Base-by-base conservation (phyloP, 495 filamentous ascomycete species). In the Ramalina intermedia region DNA sequence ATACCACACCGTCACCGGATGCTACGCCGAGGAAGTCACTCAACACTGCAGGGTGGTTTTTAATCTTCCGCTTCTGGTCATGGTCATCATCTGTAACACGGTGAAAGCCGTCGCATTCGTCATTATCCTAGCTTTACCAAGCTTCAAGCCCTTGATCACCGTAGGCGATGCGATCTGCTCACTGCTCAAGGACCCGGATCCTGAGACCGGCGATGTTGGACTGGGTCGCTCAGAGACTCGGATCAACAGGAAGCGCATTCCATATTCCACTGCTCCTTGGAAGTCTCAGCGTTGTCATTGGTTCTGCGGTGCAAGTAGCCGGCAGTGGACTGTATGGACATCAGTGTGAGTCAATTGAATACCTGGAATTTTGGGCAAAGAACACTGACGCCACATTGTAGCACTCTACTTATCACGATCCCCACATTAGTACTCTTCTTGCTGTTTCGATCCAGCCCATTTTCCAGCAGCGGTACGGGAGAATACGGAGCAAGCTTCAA, bases 91-190 rank as follows among this genome's bases (percentile, higher is more conserved):
- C 11, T 59, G 56, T 33, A 69, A 64, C 16, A 44, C 58, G 33
- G 33, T 62, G 21, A 65, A 70, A 38, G 51, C 56, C 6, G 54
- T 59, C 2, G 37, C 56, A 6, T 58, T 72, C 37, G 49, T 63
- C 3, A 29, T 53, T 21, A 50, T 52, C 20, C 36, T 58, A 24
- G 49, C 52, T 16, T 12, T 54, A 46, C 41, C 49, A 3, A 53
- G 63, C 8, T 52, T 60, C 2, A 23, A 39, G 3, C 63, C 67
- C 1, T 52, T 75, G 2, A 57, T 71, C 7, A 73, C 66, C 0
- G 36, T 74, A 0, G 73, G 73, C n/a, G 70, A 76, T 56, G 70
- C 69, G 2, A 53, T 75, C 13, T 52, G 55, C 14, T 65, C 60
- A 1, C 72, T 71, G 45, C 54, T 76, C 17, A 51, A 58, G 7